Conservation (phyloP, 2,329 filamentous ascomycete species). For the Fusarium haematococcum region DNA sequence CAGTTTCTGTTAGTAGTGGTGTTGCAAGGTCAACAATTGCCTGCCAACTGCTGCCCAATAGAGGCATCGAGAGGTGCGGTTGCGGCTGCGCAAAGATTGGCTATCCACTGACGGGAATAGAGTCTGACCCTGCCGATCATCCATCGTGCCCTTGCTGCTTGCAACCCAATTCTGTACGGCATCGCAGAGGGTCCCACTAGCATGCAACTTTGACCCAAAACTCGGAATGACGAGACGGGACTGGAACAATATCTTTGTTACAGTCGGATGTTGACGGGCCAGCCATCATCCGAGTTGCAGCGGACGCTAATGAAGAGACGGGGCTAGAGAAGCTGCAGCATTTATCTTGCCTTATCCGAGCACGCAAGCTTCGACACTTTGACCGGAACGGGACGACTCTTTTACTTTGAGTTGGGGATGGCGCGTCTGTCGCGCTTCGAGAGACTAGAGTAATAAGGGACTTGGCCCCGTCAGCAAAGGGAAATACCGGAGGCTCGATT, state of each 20-base stretch:
- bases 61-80: neutral
- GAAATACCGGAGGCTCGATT: constrained; percentile 1
- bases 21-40: neutral
- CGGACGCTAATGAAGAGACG: neutral
- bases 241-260: neutral
- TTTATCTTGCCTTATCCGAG: neutral
- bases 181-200: constrained; percentile 22
- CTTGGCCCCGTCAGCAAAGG: neutral
- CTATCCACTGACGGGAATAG: constrained; percentile 8
- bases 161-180: constrained; percentile 9
- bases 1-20: constrained; percentile 3
- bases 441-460: neutral
- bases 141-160: constrained; percentile 4
- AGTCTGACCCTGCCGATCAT: constrained; percentile 15
- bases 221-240: constrained; percentile 10
- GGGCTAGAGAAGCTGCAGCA: neutral
- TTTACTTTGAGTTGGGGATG: constrained; percentile 12
- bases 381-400: neutral
- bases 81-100: constrained; percentile 8
- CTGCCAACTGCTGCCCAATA: neutral
- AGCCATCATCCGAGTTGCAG: neutral
- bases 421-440: neutral
- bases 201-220: constrained; percentile 7
- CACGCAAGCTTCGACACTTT: neutral
- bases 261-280: constrained; percentile 1